phyloP scores from a whole-genome alignment of 2,329 filamentous ascomycete genomes.

The Cladophialophora exuberans region DNA sequence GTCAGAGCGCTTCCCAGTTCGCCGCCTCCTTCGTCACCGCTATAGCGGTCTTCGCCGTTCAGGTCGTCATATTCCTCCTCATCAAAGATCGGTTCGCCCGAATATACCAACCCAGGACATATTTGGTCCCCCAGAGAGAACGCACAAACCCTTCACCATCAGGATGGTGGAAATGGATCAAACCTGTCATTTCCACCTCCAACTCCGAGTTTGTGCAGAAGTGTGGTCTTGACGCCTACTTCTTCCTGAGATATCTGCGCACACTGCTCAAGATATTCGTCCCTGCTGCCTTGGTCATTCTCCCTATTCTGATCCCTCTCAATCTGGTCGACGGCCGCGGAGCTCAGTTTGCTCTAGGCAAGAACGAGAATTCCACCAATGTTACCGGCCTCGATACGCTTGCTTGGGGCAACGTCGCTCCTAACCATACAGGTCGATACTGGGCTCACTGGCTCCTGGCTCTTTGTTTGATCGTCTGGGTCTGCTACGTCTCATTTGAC shows the following conservation, averaged over 20 bases:
- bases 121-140: conserved; percentile 82
- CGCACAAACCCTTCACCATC: conserved; percentile 73
- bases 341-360: conserved; percentile 49
- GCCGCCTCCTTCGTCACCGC: conserved; percentile 67
- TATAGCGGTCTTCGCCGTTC: conserved; percentile 63
- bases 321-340: conserved; percentile 76
- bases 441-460: conserved; percentile 85
- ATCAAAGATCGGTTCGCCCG: conserved; percentile 77
- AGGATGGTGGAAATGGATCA: conserved; percentile 58
- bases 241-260: conserved; percentile 89
- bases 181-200: conserved; percentile 66
- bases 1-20: conserved; percentile 51
- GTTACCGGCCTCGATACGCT: conserved; percentile 77
- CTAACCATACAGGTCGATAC: conserved; percentile 68
- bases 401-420: conserved; percentile 83
- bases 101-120: conserved; percentile 86
- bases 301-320: conserved; percentile 84
- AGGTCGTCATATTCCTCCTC: conserved; percentile 71
- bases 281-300: conserved; percentile 74
- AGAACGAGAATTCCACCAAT: conserved; percentile 46
- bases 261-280: conserved; percentile 90
- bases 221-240: conserved; percentile 94
- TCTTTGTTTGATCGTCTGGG: conserved; percentile 76
- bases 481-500: conserved; percentile 83
- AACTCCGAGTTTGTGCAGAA: conserved; percentile 89